These are phyloP conservation scores for Picea sitchensis DNA, from an alignment of 75 land plant species.

Conservation along the genomic window DNA sequence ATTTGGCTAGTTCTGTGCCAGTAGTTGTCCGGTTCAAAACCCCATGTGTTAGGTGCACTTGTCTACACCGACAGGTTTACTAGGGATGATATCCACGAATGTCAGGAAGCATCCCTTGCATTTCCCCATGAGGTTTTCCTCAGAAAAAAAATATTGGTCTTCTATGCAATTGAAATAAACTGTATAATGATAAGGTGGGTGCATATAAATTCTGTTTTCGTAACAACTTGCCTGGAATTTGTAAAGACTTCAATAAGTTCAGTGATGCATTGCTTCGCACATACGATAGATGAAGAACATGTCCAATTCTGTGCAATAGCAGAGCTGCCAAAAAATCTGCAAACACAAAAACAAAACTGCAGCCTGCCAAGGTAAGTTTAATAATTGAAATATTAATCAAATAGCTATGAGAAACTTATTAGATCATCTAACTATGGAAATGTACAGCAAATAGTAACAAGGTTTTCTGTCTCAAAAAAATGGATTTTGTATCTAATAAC, in stretches of 20 bases:
- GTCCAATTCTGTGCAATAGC: conserved; percentile 63
- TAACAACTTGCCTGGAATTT: conserved; percentile 27
- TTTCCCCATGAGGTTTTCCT: no score
- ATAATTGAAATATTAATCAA: neutral
- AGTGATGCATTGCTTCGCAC: conserved; percentile 21
- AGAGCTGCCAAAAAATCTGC: conserved; percentile 77
- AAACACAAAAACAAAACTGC: conserved; percentile 76
- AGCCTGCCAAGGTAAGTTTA: conserved; percentile 12
- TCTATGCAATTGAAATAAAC: neutral
- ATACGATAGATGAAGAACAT: conserved; percentile 35
- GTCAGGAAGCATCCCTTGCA: no score
- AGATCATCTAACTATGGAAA: neutral
- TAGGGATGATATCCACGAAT: no score
- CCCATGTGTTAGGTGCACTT: no score
- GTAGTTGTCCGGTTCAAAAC: no score
- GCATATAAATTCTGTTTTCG: neutral
- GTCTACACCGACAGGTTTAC: no score
- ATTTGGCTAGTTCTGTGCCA: no score
- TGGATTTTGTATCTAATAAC: neutral
- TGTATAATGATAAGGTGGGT: neutral
- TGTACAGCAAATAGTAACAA: neutral
- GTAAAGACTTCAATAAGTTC: conserved; percentile 15
- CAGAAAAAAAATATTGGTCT: neutral
- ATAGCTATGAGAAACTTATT: neutral
- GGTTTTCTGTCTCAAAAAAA: neutral